phyloP scores from a whole-genome alignment of 306 rosid genomes.

The Nissolia schottii region DNA sequence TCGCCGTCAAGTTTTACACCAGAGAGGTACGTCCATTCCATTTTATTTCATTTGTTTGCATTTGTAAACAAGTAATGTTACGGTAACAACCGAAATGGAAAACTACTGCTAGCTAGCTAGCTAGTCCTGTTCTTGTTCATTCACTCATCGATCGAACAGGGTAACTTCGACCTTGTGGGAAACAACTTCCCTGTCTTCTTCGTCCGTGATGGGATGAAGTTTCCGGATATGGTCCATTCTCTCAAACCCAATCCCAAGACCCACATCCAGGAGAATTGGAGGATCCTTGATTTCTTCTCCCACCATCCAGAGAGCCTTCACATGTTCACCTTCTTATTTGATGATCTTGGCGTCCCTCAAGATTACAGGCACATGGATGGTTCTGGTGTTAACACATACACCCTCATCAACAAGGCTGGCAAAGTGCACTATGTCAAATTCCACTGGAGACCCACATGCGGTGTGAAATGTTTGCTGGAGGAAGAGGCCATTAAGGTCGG shows the following conservation, averaged over 20 bases:
- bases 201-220: constrained; percentile 82
- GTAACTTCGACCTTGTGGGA: constrained; percentile 93
- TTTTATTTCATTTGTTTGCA: no score
- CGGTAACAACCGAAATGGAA: no score
- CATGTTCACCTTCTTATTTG: constrained; percentile 78
- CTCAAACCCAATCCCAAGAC: constrained; percentile 92
- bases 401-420: constrained; percentile 73
- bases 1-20: constrained; percentile 85
- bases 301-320: constrained; percentile 92
- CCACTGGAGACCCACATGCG: constrained; percentile 87
- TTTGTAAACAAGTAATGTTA: no score
- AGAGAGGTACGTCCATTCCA: constrained; percentile 80
- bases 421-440: constrained; percentile 75
- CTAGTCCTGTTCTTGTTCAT: constrained; percentile 43
- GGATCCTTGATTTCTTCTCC: constrained; percentile 87
- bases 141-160: no score
- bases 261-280: constrained; percentile 92
- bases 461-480: constrained; percentile 76
- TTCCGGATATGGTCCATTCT: constrained; percentile 93
- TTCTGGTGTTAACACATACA: constrained; percentile 78
- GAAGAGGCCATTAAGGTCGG: constrained; percentile 84
- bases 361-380: constrained; percentile 98
- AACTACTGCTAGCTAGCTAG: no score
- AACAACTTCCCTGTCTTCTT: constrained; percentile 90
- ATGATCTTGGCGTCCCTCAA: constrained; percentile 85